Conservation (phyloP, 768 basidiomycete genomes). For the Lentinula detonsa region DNA sequence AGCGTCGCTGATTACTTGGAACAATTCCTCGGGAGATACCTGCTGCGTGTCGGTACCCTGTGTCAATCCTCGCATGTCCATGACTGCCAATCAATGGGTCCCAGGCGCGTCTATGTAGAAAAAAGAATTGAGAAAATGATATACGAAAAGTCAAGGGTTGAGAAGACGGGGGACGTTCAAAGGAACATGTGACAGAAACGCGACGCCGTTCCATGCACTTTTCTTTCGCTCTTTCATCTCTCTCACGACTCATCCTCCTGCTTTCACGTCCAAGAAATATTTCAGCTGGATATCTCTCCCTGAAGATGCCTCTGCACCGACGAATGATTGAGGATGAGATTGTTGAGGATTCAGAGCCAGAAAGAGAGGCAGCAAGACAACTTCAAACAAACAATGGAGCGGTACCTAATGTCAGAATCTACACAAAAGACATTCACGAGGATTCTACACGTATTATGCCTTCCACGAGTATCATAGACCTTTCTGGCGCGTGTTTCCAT, state of each 20-base stretch:
- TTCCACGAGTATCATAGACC: neutral
- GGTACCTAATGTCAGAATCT: neutral
- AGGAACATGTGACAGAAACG: neutral
- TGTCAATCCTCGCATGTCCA: conserved; percentile 8
- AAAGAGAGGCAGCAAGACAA: conserved; percentile 35
- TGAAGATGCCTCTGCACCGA: neutral
- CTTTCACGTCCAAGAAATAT: neutral
- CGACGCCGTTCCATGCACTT: neutral
- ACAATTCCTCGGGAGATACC: conserved; percentile 59
- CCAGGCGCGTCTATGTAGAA: neutral
- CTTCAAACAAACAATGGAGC: neutral
- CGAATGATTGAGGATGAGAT: conserved; percentile 24
- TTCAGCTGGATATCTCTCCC: too few relatives aligned
- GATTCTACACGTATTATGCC: neutral
- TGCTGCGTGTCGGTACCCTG: conserved; percentile 31
- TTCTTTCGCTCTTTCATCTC: neutral
- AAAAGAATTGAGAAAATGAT: neutral
- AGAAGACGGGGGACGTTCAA: neutral
- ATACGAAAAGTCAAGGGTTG: too few relatives aligned
- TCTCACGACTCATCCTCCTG: neutral
- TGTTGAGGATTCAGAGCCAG: conserved; percentile 70
- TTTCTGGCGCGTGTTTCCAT: neutral
- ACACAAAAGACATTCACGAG: neutral
- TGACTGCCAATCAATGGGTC: neutral
- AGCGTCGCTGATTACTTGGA: conserved; percentile 59